Percentiles rank a stretch among this genome's conserved stretches.
phyloP scores from a whole-genome alignment of 306 rosid species.

The Begonia masoniana region DNA sequence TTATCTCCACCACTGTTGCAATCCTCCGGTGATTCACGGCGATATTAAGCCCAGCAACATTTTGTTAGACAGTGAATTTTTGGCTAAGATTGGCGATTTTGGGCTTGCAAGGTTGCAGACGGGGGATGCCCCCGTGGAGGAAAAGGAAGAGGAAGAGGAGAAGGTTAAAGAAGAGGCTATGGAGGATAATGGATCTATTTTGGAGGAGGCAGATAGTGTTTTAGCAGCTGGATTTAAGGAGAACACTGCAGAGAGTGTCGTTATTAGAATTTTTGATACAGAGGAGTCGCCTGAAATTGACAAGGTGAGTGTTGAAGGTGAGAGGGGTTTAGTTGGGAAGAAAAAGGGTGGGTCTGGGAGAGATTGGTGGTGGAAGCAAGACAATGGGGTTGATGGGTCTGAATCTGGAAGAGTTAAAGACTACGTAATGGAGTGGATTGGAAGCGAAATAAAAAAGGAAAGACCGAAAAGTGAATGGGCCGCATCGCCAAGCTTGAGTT shows the following conservation, averaged over 20 bases:
- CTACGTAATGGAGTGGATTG: constrained; percentile 99
- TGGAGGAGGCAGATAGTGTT: constrained; percentile 63
- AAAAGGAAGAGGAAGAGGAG: constrained; percentile 9
- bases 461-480: constrained; percentile 65
- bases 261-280: constrained; percentile 33
- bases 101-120: constrained; percentile 77
- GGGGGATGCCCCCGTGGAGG: constrained; percentile 26
- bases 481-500: constrained; percentile 35
- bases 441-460: constrained; percentile 85
- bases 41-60: constrained; percentile 87
- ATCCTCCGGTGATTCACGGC: constrained; percentile 88
- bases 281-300: constrained; percentile 56
- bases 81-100: constrained; percentile 88
- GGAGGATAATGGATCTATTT: constrained; percentile 51
- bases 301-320: constrained; percentile 57
- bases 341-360: constrained; percentile 74
- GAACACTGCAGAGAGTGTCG: constrained; percentile 29
- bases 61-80: constrained; percentile 54
- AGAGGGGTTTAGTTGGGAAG: constrained; percentile 7
- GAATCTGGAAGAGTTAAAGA: constrained; percentile 90
- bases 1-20: constrained; percentile 53
- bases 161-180: constrained; percentile 21
- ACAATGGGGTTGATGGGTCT: constrained; percentile 38
- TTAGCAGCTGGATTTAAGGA: constrained; percentile 50
- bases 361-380: constrained; percentile 99